Evolutionary conservation across 2,329 filamentous ascomycete genomes (phyloP).

Genomic region (Neonectria hederae): DNA sequence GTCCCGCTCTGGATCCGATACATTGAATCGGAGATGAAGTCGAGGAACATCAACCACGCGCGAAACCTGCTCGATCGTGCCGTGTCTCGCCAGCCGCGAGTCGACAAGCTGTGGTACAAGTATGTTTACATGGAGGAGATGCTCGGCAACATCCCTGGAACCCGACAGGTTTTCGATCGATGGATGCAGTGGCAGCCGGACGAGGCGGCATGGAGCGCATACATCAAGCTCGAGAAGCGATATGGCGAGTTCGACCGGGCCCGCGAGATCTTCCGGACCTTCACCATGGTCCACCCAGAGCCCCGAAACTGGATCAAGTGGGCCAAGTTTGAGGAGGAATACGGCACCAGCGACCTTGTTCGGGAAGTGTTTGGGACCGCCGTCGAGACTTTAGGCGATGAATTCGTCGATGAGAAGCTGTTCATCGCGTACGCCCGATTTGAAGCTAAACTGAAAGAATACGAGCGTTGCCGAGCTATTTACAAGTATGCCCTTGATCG

Average conservation of each 20-base stretch:
- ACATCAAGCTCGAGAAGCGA: constrained; percentile 96
- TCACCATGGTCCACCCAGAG: constrained; percentile 92
- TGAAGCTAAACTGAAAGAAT: constrained; percentile 93
- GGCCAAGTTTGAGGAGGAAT: constrained; percentile 97
- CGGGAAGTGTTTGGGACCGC: constrained; percentile 90
- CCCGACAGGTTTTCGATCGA: constrained; percentile 91
- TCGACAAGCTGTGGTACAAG: constrained; percentile 99
- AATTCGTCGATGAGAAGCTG: constrained; percentile 94
- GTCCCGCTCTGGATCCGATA: constrained; percentile 92
- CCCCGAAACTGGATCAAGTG: constrained; percentile 99
- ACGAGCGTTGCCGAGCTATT: constrained; percentile 91
- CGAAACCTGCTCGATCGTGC: constrained; percentile 93
- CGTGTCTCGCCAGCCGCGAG: constrained; percentile 87
- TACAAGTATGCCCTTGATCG: constrained; percentile 97
- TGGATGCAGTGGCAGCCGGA: constrained; percentile 99
- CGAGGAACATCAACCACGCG: constrained; percentile 93
- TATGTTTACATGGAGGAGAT: constrained; percentile 99
- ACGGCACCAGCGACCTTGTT: constrained; percentile 89
- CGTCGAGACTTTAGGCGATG: constrained; percentile 89
- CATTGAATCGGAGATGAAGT: constrained; percentile 95
- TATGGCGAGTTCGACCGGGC: constrained; percentile 92
- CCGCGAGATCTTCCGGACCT: constrained; percentile 88
- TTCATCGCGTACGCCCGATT: constrained; percentile 97
- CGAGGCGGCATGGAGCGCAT: constrained; percentile 93
- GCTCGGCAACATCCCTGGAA: constrained; percentile 91